These are phyloP conservation scores for Waitea zeae DNA, from an alignment of 1,284 basidiomycete genomes.

Conservation along the genomic window DNA sequence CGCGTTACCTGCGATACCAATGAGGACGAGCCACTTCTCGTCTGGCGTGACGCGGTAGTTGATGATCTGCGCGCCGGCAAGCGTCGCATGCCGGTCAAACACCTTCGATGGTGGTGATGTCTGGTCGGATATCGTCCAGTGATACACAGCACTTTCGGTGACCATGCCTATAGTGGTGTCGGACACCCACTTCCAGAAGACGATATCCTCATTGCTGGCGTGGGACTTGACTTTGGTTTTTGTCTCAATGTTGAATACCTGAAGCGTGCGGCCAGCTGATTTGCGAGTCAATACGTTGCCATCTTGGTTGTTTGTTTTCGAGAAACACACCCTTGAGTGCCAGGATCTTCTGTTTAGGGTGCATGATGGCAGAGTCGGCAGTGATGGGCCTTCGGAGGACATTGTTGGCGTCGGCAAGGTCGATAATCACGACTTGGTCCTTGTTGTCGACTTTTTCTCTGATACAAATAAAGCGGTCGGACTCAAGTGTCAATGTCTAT, in stretches of 20 bases:
- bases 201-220: conserved; percentile 84
- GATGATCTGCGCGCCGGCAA: conserved; percentile 93
- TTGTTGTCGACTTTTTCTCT: conserved; percentile 81
- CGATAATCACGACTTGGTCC: conserved; percentile 95
- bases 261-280: conserved; percentile 81
- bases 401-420: conserved; percentile 91
- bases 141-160: conserved; percentile 86
- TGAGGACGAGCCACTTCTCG: conserved; percentile 94
- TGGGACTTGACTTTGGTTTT: conserved; percentile 98
- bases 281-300: conserved; percentile 4
- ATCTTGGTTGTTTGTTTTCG: neutral
- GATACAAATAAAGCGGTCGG: conserved; percentile 92
- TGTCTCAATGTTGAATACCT: conserved; percentile 96
- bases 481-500: conserved; percentile 84
- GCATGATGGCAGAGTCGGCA: conserved; percentile 98
- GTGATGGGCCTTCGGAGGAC: conserved; percentile 93
- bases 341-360: conserved; percentile 92
- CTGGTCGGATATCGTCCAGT: conserved; percentile 75
- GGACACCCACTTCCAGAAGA: conserved; percentile 99
- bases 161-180: conserved; percentile 89
- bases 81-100: conserved; percentile 93
- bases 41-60: conserved; percentile 90
- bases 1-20: conserved; percentile 92
- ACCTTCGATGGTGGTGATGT: conserved; percentile 75
- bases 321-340: conserved; percentile 68